Evolutionary conservation across 331 rosid species (phyloP).

Genomic region (Arachis monticola): DNA sequence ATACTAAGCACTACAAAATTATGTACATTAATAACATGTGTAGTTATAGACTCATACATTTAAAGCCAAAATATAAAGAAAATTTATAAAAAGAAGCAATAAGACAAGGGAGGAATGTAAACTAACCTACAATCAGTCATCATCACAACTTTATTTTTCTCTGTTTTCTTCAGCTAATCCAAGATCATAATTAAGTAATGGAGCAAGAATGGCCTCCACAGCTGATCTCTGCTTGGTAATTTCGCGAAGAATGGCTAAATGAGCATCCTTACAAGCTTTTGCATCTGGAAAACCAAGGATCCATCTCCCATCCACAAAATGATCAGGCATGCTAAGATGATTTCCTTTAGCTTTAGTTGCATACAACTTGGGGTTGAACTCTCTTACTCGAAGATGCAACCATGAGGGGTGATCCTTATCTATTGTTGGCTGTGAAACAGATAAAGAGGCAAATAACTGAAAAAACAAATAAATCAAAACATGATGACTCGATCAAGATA

Average conservation of each 20-base stretch:
- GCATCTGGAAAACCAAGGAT: conserved; percentile 70
- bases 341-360: conserved; percentile 46
- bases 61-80: conserved; percentile 21
- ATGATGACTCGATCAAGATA: conserved; percentile 15
- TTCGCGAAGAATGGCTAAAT: conserved; percentile 56
- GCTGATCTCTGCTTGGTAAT: conserved; percentile 71
- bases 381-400: conserved; percentile 80
- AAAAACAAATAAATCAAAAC: conserved; percentile 6
- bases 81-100: neutral
- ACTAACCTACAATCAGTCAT: conserved; percentile 40
- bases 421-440: conserved; percentile 65
- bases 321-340: conserved; percentile 42
- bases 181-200: conserved; percentile 56
- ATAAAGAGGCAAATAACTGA: neutral
- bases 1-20: conserved; percentile 16
- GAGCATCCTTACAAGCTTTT: conserved; percentile 70
- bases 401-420: conserved; percentile 71
- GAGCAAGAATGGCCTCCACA: conserved; percentile 61
- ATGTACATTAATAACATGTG: conserved; percentile 32
- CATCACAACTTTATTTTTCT: conserved; percentile 42
- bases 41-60: conserved; percentile 11
- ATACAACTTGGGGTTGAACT: conserved; percentile 58
- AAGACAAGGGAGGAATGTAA: conserved; percentile 4
- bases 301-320: conserved; percentile 75
- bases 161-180: conserved; percentile 42